Evolutionary conservation across 495 filamentous ascomycete species (phyloP), one percentile per base, ranked within the genome.

Genomic region (Aspergillus egyptiacus): DNA sequence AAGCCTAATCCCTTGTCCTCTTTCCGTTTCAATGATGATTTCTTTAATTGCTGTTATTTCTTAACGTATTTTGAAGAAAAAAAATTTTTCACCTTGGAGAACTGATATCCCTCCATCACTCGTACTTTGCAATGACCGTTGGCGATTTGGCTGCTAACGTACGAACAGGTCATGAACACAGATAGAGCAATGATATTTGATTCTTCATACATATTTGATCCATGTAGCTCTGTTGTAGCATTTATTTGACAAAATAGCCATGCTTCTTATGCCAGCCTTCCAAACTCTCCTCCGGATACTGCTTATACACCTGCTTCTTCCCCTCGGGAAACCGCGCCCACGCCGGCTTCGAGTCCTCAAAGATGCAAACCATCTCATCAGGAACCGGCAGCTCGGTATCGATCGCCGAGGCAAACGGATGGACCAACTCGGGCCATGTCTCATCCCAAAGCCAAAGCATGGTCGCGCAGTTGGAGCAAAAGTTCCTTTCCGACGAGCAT

Each of bases 21-120:
- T 18, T 48, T 35, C 13, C 15, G 36, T 32, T 17, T 63, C 66
- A 58, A 72, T 91, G 81, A 79, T 85, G 82, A 89, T 64, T 63
- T 76, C 74, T 77, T 74, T 75, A 71, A 82, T 85, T 78, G 79
- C 82, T 87, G 82, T 86, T 86, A 79, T 82, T 85, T 74, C 84
- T 75, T 76, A 88, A 78, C 64, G 71, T 72, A 77, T 77, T 87
- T 85, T 83, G 75, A 87, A 87, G 77, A 79, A 69, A 77, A 65
- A n/a, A 60, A 66, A 10, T 68, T 72, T 79, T 84, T 86, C 86
- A 91, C 85, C 85, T 94, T 91, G 87, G 88, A 91, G 88, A 94
- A 85, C 88, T 94, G 88, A 94, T 74, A 62, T 40, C 41, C 30
- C 33, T 3, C 50, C 46, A 58, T 57, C 49, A 48, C 37, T 41